These are phyloP conservation scores for Aspergillus eucalypticola DNA, from an alignment of 2,329 filamentous ascomycete species.

Conservation along the genomic window DNA sequence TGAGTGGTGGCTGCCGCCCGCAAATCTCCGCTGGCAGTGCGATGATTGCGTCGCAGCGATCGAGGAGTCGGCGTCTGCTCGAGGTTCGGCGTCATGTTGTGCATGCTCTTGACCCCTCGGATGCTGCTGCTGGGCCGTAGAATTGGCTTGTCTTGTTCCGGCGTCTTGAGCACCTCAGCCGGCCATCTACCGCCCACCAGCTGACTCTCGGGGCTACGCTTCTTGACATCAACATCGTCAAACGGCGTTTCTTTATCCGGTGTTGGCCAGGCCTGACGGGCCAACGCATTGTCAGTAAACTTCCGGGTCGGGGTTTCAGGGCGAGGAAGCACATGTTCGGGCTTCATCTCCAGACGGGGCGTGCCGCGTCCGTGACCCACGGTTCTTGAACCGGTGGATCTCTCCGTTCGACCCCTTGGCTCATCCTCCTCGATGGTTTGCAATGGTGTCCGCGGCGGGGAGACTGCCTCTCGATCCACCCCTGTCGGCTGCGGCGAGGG, in stretches of 20 bases:
- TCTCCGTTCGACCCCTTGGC: slow-evolving; percentile 39
- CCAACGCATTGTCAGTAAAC: slow-evolving; percentile 36
- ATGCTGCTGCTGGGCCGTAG: slow-evolving; percentile 55
- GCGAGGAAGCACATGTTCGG: slow-evolving; percentile 40
- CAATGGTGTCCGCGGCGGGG: slow-evolving; percentile 47
- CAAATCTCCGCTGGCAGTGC: slow-evolving; percentile 62
- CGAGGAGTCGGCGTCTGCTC: slow-evolving; percentile 24
- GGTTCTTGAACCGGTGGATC: slow-evolving; percentile 42
- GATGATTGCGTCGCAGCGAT: slow-evolving; percentile 63
- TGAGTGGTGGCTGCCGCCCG: slow-evolving; percentile 63
- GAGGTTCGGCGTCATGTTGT: slow-evolving; percentile 10
- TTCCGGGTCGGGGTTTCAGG: slow-evolving; percentile 34
- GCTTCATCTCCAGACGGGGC: slow-evolving; percentile 42
- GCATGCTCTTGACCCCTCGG: slow-evolving; percentile 39
- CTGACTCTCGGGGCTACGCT: slow-evolving; percentile 19
- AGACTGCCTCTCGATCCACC: slow-evolving; percentile 27
- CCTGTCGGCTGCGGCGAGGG: slow-evolving; percentile 34
- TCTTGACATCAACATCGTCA: slow-evolving; percentile 27
- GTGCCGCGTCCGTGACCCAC: slow-evolving; percentile 33
- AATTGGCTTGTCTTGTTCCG: slow-evolving; percentile 33
- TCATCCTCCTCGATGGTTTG: slow-evolving; percentile 55
- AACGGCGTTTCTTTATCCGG: slow-evolving; percentile 24
- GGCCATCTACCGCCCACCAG: slow-evolving; percentile 25
- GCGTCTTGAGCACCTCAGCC: slow-evolving; percentile 40
- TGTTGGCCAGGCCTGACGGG: slow-evolving; percentile 34